Conservation (phyloP, 176 grass and related monocot species). For the Elaeis guineensis region DNA sequence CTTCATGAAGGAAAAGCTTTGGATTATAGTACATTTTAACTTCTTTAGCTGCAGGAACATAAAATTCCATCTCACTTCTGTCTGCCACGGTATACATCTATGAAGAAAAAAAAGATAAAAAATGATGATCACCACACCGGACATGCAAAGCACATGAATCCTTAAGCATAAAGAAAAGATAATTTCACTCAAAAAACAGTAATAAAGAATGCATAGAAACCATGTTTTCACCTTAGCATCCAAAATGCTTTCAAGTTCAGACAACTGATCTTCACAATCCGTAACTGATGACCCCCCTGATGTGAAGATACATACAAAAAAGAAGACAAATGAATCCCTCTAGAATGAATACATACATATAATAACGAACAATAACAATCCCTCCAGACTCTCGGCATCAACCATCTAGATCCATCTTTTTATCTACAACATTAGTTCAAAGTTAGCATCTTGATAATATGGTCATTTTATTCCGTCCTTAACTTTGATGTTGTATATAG, state of each 20-base stretch:
- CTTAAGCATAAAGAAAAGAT: neutral
- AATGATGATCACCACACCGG: too few relatives aligned
- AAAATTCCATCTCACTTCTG: constrained; percentile 63
- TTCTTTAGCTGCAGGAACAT: constrained; percentile 61
- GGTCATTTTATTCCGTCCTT: too few relatives aligned
- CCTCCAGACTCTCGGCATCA: too few relatives aligned
- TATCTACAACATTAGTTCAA: too few relatives aligned
- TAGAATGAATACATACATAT: too few relatives aligned
- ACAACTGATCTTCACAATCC: constrained; percentile 69
- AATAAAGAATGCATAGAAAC: neutral
- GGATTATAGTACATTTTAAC: constrained; percentile 60
- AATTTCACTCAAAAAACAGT: neutral
- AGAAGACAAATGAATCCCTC: constrained; percentile 3
- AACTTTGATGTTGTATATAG: too few relatives aligned
- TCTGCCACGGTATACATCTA: constrained; percentile 69
- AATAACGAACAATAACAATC: too few relatives aligned
- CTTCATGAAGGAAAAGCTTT: constrained; percentile 41
- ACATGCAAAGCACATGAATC: too few relatives aligned
- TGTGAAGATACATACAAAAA: constrained; percentile 12
- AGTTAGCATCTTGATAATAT: too few relatives aligned
- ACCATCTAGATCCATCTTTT: too few relatives aligned
- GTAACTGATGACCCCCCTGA: constrained; percentile 51
- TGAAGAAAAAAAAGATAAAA: neutral
- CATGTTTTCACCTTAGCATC: constrained; percentile 57
- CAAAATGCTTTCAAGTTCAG: constrained; percentile 66